phyloP scores from a whole-genome alignment of 2,329 filamentous ascomycete species.

The Pseudocercospora ulei region DNA sequence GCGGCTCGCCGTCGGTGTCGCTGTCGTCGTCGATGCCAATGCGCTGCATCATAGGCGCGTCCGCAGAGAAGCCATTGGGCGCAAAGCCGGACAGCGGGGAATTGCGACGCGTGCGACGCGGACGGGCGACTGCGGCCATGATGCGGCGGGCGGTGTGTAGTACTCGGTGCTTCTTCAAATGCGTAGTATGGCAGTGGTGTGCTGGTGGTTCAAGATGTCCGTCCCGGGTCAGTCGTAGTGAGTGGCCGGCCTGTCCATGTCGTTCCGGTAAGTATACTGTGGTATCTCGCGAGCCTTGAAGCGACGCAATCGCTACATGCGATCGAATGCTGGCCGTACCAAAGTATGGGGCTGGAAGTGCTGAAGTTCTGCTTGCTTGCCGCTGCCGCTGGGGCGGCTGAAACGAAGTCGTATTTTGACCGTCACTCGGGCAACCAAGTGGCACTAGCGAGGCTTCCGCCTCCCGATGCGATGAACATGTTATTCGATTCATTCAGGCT shows the following conservation, averaged over 20 bases:
- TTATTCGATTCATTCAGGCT: too few relatives aligned
- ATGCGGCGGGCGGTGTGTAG: slow-evolving; percentile 26
- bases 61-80: slow-evolving; percentile 40
- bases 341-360: slow-evolving; percentile 7
- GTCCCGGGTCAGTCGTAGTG: slow-evolving; percentile 18
- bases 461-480: too few relatives aligned
- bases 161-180: slow-evolving; percentile 19
- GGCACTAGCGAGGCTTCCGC: too few relatives aligned
- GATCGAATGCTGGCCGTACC: slow-evolving; percentile 10
- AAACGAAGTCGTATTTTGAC: too few relatives aligned
- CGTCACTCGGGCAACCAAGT: too few relatives aligned
- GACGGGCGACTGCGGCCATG: slow-evolving; percentile 33
- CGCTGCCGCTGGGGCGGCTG: not conserved
- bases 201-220: slow-evolving; percentile 19
- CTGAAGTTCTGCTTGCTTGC: too few relatives aligned
- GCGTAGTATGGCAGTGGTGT: slow-evolving; percentile 20
- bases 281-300: slow-evolving; percentile 19
- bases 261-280: slow-evolving; percentile 29
- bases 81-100: slow-evolving; percentile 42
- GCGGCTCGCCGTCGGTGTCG: slow-evolving; percentile 80
- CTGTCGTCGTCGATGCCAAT: slow-evolving; percentile 67
- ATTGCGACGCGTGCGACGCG: slow-evolving; percentile 35
- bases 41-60: slow-evolving; percentile 42
- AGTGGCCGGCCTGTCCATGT: slow-evolving; percentile 23
- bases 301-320: slow-evolving; percentile 30